Percentiles rank a stretch among this genome's conserved stretches.
These are phyloP conservation scores for Colletotrichum horii DNA, from an alignment of 2,329 filamentous ascomycete species.

Conservation along the genomic window DNA sequence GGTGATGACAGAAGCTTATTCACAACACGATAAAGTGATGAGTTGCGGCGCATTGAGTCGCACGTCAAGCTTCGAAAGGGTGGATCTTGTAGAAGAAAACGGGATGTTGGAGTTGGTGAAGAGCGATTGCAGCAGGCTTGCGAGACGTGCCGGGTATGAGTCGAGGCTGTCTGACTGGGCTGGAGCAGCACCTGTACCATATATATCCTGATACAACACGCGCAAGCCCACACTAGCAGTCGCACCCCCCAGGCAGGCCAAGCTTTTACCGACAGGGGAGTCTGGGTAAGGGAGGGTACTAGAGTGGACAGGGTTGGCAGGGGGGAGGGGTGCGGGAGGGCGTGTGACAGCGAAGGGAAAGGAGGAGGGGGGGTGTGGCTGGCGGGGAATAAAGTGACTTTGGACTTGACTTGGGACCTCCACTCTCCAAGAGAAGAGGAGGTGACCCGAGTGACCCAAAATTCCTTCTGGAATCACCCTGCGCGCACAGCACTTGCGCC, in stretches of 20 bases:
- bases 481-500: conserved; percentile 3
- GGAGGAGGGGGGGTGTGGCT: background rate
- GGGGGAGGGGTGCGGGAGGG: background rate
- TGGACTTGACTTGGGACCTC: background rate
- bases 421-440: background rate
- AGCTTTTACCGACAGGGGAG: conserved; percentile 18
- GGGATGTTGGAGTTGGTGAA: conserved; percentile 13
- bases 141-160: conserved; percentile 31
- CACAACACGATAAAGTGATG: background rate
- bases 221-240: conserved; percentile 17
- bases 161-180: conserved; percentile 7
- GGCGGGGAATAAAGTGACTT: conserved; percentile 4
- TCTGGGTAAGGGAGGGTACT: conserved; percentile 7
- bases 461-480: conserved; percentile 23
- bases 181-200: conserved; percentile 25
- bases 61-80: conserved; percentile 15
- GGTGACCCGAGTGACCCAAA: conserved; percentile 1
- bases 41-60: conserved; percentile 18
- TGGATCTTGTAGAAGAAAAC: background rate
- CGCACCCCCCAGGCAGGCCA: conserved; percentile 17
- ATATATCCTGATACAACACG: conserved; percentile 28
- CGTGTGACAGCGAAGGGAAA: background rate
- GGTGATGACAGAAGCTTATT: conserved; percentile 19
- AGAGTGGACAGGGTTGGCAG: background rate
- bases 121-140: conserved; percentile 26